Conservation (phyloP, 2,329 filamentous ascomycete species). For the Alternaria sp. region DNA sequence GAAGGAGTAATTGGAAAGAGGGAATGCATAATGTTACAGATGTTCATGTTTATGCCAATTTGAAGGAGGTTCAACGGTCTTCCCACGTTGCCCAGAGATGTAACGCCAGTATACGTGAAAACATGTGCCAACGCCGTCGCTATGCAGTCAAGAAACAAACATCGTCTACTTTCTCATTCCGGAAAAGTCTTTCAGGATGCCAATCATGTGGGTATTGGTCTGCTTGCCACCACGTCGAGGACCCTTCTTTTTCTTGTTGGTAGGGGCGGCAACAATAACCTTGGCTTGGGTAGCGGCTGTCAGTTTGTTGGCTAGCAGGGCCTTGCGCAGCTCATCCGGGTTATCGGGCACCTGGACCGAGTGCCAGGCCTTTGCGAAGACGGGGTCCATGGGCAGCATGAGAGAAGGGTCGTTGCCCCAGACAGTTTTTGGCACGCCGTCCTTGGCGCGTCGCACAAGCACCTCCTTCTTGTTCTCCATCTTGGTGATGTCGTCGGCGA, state of each 20-base stretch:
- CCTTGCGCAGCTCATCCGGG: conserved; percentile 76
- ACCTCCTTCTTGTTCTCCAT: conserved; percentile 81
- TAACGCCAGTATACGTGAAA: not conserved
- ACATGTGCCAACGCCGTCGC: conserved; percentile 36
- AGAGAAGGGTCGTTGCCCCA: conserved; percentile 84
- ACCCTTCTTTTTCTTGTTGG: conserved; percentile 78
- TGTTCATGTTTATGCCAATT: not conserved
- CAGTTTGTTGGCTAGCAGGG: conserved; percentile 77
- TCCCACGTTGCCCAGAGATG: not conserved
- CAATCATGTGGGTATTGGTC: conserved; percentile 86
- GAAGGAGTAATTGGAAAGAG: too few species aligned
- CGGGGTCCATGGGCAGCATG: conserved; percentile 75
- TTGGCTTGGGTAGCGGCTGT: conserved; percentile 86
- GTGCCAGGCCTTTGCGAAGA: conserved; percentile 85
- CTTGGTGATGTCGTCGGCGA: conserved; percentile 76
- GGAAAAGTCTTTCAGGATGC: conserved; percentile 77
- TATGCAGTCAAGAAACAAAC: conserved; percentile 30
- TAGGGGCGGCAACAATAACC: conserved; percentile 61
- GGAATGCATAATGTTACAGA: not conserved
- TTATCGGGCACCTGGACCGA: conserved; percentile 75
- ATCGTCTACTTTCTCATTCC: conserved; percentile 48
- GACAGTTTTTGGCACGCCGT: conserved; percentile 82
- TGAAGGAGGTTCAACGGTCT: not conserved
- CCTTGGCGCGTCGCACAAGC: conserved; percentile 88
- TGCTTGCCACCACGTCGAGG: conserved; percentile 77